Evolutionary conservation across 2,329 filamentous ascomycete species (phyloP).

Genomic region (Graphilbum fragrans): DNA sequence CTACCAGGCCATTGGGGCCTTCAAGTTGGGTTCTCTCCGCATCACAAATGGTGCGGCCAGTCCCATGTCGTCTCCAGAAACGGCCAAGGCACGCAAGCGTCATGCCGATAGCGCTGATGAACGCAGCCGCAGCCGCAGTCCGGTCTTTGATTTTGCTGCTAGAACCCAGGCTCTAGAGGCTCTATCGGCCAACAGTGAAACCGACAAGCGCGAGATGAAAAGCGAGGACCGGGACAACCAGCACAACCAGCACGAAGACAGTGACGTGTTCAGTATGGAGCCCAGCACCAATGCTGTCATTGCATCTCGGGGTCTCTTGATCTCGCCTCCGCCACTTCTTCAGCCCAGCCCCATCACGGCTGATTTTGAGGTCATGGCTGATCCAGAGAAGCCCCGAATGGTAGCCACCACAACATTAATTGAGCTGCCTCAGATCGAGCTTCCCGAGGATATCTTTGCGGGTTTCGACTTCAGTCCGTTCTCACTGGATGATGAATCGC

Average conservation of each 20-base stretch:
- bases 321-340: neutral
- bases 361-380: neutral
- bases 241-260: neutral
- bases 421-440: slow-evolving; percentile 5
- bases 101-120: neutral
- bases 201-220: neutral
- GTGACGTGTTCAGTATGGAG: neutral
- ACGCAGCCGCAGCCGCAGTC: neutral
- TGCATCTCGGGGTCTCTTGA: too few relatives aligned
- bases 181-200: slow-evolving; percentile 2
- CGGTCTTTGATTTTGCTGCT: neutral
- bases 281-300: neutral
- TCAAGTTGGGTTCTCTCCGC: slow-evolving; percentile 48
- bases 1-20: slow-evolving; percentile 49
- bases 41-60: slow-evolving; percentile 48
- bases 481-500: slow-evolving; percentile 18
- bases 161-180: slow-evolving; percentile 4
- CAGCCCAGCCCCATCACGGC: neutral
- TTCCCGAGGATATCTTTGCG: slow-evolving; percentile 10
- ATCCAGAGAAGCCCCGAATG: neutral
- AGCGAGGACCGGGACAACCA: neutral
- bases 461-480: slow-evolving; percentile 21
- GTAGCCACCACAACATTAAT: neutral
- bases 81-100: neutral
- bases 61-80: slow-evolving; percentile 22